phyloP scores from a whole-genome alignment of 352 stramenopile species.

The Peronosclerospora sorghi region DNA sequence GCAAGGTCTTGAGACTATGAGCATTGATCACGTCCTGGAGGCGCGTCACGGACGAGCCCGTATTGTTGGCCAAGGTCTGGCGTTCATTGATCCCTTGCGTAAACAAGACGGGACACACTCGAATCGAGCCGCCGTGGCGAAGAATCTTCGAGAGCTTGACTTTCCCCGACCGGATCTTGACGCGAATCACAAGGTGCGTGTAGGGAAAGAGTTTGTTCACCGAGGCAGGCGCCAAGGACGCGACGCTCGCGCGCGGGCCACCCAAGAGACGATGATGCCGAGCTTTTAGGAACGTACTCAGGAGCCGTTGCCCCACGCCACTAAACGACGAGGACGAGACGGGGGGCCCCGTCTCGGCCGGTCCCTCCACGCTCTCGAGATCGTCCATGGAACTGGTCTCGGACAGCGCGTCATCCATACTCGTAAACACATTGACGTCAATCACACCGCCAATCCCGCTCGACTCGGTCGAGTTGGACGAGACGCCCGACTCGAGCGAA shows the following conservation, averaged over 20 bases:
- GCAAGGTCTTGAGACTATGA: conserved; percentile 53
- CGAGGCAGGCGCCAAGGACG: conserved; percentile 32
- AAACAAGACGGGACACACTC: conserved; percentile 68
- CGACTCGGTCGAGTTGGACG: conserved; percentile 24
- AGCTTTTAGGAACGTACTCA: conserved; percentile 63
- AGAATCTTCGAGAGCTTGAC: conserved; percentile 56
- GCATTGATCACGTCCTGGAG: conserved; percentile 80
- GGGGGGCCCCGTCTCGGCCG: conserved; percentile 17
- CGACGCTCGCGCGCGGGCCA: conserved; percentile 17
- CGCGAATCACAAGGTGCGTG: conserved; percentile 67
- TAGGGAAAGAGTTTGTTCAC: conserved; percentile 50
- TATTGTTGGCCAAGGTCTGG: conserved; percentile 87
- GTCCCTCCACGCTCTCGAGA: conserved; percentile 9
- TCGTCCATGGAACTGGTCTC: conserved; percentile 24
- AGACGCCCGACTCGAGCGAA: conserved; percentile 19
- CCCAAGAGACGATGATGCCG: conserved; percentile 52
- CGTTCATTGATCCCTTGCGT: conserved; percentile 90
- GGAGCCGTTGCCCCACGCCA: conserved; percentile 46
- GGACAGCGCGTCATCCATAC: conserved; percentile 54
- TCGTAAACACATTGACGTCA: conserved; percentile 74
- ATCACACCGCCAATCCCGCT: conserved; percentile 59
- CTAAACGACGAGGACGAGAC: conserved; percentile 49
- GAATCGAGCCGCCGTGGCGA: conserved; percentile 46
- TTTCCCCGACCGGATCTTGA: conserved; percentile 68
- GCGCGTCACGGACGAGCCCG: conserved; percentile 57